Evolutionary conservation across 441 rosid species (phyloP).

Genomic region (Adansonia madagascariensis): DNA sequence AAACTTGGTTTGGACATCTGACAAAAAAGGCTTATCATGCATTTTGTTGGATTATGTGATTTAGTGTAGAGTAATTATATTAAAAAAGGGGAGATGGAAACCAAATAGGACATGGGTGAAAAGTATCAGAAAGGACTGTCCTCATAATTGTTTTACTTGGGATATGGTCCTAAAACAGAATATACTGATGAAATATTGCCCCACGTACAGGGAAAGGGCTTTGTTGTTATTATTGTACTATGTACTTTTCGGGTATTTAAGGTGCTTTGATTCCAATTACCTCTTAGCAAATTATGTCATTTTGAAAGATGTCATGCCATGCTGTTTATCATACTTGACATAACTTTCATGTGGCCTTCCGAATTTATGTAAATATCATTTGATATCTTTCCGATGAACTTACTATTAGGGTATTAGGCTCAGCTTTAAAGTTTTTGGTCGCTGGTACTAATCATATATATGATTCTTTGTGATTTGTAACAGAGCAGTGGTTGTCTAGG

Average conservation of each 20-base stretch:
- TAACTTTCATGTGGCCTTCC: not conserved
- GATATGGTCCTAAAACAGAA: not conserved
- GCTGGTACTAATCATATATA: slow-evolving; percentile 35
- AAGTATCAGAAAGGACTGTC: not conserved
- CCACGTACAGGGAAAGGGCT: not conserved
- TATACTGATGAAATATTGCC: not conserved
- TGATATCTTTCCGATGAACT: not conserved
- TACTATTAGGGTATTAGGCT: not conserved
- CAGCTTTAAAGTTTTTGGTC: slow-evolving; percentile 1
- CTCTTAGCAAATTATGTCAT: slow-evolving; percentile 4
- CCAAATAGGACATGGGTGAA: not conserved
- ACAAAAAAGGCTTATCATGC: not conserved
- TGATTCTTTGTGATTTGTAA: slow-evolving; percentile 59
- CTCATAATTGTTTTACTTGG: not conserved
- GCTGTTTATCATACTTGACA: slow-evolving; percentile 2
- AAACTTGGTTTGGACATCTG: not conserved
- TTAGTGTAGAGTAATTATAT: not conserved
- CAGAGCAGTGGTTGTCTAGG: slow-evolving; percentile 84
- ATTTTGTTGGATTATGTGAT: not conserved
- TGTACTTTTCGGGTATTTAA: not conserved
- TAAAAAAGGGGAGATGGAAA: not conserved
- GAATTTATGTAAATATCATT: not conserved
- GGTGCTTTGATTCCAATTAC: not conserved
- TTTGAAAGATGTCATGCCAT: slow-evolving; percentile 12
- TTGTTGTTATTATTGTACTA: not conserved